A percentile compares a stretch with the other conserved stretches of the same genome.
These are phyloP conservation scores for Colletotrichum truncatum DNA, from an alignment of 2,329 filamentous ascomycete species.

Conservation along the genomic window DNA sequence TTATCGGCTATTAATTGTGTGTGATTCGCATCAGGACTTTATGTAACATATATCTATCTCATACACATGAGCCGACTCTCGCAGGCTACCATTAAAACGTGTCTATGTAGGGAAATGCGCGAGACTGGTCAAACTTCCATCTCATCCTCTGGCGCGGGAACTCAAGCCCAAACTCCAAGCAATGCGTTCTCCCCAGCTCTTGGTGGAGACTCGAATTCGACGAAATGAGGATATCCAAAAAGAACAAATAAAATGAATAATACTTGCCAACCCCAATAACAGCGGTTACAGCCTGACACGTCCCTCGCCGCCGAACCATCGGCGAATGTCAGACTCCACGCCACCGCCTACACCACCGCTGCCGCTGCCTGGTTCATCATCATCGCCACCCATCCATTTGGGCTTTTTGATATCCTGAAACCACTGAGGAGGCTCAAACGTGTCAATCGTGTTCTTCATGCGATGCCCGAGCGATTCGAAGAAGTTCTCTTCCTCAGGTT, in stretches of 20 bases:
- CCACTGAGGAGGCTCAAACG: constrained; percentile 84
- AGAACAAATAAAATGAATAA: constrained; percentile 5
- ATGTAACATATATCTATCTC: constrained; percentile 13
- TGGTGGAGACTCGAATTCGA: constrained; percentile 31
- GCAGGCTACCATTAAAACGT: constrained; percentile 6
- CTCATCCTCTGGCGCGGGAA: constrained; percentile 16
- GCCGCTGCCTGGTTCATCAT: constrained; percentile 44
- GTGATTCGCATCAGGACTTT: constrained; percentile 6
- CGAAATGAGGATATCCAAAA: constrained; percentile 9
- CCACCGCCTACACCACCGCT: constrained; percentile 32
- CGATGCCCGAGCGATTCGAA: constrained; percentile 85
- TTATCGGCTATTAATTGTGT: background rate
- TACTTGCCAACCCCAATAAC: background rate
- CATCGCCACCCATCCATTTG: constrained; percentile 79
- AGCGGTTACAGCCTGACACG: constrained; percentile 27
- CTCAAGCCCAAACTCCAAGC: constrained; percentile 31
- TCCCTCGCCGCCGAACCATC: constrained; percentile 66
- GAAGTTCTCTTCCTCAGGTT: constrained; percentile 79
- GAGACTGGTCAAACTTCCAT: background rate
- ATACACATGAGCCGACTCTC: background rate
- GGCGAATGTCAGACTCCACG: constrained; percentile 54
- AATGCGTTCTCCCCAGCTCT: constrained; percentile 33
- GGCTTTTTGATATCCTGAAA: constrained; percentile 81
- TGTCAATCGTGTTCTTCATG: constrained; percentile 92
- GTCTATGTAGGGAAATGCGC: constrained; percentile 9